Conservation (phyloP, 441 rosid genomes). For the Dalechampia spathulata region DNA sequence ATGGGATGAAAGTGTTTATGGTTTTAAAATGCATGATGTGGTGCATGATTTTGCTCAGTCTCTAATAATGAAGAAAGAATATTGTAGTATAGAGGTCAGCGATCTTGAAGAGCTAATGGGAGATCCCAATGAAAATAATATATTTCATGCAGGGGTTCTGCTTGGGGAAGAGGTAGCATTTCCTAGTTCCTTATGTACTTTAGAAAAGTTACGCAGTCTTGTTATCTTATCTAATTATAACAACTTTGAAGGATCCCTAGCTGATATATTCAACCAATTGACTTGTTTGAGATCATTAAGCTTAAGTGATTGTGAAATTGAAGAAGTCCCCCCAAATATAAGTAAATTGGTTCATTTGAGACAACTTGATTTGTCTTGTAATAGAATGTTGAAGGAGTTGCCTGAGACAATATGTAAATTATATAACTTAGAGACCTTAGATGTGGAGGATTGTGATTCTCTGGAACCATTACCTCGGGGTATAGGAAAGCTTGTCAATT, state of each 20-base stretch:
- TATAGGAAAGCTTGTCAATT: background rate
- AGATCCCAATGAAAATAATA: too few relatives aligned
- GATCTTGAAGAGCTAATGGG: background rate
- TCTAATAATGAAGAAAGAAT: background rate
- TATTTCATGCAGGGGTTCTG: background rate
- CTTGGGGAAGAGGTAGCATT: background rate
- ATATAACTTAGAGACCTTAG: background rate
- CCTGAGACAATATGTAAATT: background rate
- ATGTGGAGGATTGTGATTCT: background rate
- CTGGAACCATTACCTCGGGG: background rate
- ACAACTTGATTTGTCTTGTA: background rate
- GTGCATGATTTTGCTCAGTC: constrained; percentile 10
- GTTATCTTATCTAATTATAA: background rate
- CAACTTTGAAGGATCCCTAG: background rate
- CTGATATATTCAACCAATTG: background rate
- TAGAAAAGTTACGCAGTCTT: background rate
- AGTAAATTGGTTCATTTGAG: background rate
- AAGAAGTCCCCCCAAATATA: background rate
- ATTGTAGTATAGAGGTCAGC: background rate
- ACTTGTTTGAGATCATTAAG: background rate
- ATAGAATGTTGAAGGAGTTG: background rate
- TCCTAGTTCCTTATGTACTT: background rate
- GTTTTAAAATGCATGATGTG: constrained; percentile 4
- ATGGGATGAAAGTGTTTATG: background rate
- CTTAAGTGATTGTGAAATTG: background rate